These are phyloP conservation scores for Aurifilum marmelostoma DNA, from an alignment of 2,329 filamentous ascomycete species.

Conservation along the genomic window DNA sequence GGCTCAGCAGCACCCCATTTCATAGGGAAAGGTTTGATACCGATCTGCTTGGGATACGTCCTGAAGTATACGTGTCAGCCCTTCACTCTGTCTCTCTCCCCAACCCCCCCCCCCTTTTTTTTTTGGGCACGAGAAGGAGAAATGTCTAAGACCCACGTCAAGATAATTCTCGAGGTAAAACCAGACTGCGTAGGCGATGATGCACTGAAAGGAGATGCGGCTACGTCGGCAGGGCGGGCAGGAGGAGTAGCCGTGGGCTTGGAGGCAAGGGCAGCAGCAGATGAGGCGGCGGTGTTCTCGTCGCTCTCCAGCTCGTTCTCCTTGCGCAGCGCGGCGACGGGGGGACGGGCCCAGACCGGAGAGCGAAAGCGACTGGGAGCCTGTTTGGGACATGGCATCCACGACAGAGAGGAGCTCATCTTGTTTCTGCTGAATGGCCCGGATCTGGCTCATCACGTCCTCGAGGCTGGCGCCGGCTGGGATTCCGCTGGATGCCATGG, in stretches of 20 bases:
- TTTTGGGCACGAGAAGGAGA: background rate
- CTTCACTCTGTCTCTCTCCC: background rate
- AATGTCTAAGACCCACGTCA: constrained; percentile 24
- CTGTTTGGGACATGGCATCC: constrained; percentile 23
- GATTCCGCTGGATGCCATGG: constrained; percentile 27
- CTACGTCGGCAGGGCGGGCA: constrained; percentile 32
- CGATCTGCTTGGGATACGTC: constrained; percentile 94
- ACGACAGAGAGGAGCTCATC: constrained; percentile 29
- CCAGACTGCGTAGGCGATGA: constrained; percentile 19
- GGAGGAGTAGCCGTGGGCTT: constrained; percentile 33
- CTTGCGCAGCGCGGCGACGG: constrained; percentile 15
- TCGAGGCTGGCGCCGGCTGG: constrained; percentile 25
- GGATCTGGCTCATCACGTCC: constrained; percentile 29
- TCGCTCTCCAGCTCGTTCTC: constrained; percentile 25
- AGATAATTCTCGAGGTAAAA: constrained; percentile 29
- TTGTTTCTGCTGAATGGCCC: constrained; percentile 28
- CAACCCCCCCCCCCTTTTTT: background rate
- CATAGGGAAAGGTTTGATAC: constrained; percentile 88
- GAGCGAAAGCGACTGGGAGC: background rate
- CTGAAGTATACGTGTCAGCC: constrained; percentile 11
- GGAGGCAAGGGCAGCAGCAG: constrained; percentile 31
- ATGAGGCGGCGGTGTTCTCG: constrained; percentile 23
- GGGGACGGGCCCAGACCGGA: constrained; percentile 21
- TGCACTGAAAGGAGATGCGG: constrained; percentile 14
- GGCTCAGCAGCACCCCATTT: constrained; percentile 84